These are phyloP conservation scores for Penicillium antarcticum DNA, from an alignment of 495 filamentous ascomycete species.

Conservation along the genomic window DNA sequence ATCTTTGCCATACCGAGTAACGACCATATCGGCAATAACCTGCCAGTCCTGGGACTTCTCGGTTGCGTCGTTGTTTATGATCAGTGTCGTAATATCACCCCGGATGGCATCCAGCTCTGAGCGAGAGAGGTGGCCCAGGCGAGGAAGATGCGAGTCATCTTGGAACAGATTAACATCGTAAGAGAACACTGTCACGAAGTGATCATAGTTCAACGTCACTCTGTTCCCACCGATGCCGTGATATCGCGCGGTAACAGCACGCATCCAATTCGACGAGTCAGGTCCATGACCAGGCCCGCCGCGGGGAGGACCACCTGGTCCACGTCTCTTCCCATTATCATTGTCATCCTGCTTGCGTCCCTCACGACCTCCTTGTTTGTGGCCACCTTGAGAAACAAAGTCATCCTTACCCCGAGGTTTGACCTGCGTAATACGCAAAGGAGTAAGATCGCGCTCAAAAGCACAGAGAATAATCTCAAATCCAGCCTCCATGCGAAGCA, in stretches of 20 bases:
- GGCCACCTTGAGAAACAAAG: background rate
- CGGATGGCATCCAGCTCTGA: conserved; percentile 40
- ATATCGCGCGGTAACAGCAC: conserved; percentile 53
- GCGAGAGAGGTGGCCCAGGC: conserved; percentile 36
- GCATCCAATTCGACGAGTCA: conserved; percentile 21
- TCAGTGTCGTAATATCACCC: conserved; percentile 36
- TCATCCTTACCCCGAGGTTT: conserved; percentile 10
- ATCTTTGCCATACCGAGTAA: conserved; percentile 52
- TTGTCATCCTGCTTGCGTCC: background rate
- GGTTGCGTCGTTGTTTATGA: conserved; percentile 22
- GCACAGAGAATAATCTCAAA: conserved; percentile 70
- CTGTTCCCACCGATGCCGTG: conserved; percentile 53
- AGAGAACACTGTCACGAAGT: conserved; percentile 57
- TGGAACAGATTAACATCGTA: conserved; percentile 53
- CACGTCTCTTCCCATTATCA: background rate
- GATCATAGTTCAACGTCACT: conserved; percentile 56
- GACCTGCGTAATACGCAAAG: conserved; percentile 25
- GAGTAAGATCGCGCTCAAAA: conserved; percentile 45
- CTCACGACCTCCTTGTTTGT: background rate
- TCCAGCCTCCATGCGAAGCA: conserved; percentile 65
- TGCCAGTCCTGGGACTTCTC: conserved; percentile 53
- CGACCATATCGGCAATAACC: conserved; percentile 56
- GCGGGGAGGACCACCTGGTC: background rate
- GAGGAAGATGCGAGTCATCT: conserved; percentile 34
- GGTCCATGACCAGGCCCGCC: background rate